A percentile compares a stretch with the other conserved stretches of the same genome.
Conservation (phyloP, 371 early-diverging fungal genomes). For the Lichtheimia ornata region DNA sequence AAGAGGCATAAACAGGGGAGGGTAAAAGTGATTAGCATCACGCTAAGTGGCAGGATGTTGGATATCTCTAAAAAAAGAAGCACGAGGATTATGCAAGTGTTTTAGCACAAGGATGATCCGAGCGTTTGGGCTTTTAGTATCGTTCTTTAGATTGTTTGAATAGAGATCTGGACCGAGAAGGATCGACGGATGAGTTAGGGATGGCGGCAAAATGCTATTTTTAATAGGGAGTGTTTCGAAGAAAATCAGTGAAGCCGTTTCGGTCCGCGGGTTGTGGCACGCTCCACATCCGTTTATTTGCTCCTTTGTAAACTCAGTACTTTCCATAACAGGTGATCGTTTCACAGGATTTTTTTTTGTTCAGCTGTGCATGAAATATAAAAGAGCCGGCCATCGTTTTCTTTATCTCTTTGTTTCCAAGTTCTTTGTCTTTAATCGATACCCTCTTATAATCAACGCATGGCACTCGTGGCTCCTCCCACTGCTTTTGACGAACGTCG, state of each 20-base stretch:
- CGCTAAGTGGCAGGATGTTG: too few species aligned
- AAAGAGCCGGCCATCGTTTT: not conserved
- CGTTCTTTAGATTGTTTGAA: too few species aligned
- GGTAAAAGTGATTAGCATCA: too few species aligned
- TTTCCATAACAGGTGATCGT: not conserved
- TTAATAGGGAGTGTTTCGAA: slow-evolving; percentile 2
- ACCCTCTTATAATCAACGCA: not conserved
- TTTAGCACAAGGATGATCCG: too few species aligned
- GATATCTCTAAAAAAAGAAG: too few species aligned
- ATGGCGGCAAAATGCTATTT: not conserved
- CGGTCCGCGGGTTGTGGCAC: not conserved
- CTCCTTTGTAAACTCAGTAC: not conserved
- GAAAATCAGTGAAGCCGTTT: not conserved
- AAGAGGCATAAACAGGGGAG: too few species aligned
- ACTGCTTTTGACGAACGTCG: slow-evolving; percentile 18
- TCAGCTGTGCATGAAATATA: not conserved
- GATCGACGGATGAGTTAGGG: not conserved
- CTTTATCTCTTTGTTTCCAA: not conserved
- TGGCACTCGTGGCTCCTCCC: slow-evolving; percentile 8
- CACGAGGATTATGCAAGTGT: too few species aligned
- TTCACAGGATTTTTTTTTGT: slow-evolving; percentile 1
- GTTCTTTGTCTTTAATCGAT: not conserved
- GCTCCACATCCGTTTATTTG: not conserved
- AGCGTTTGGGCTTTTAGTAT: too few species aligned
- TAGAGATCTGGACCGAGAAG: slow-evolving; percentile 3